phyloP scores from a whole-genome alignment of 2,329 filamentous ascomycete species.

The Albifimbria verrucaria region DNA sequence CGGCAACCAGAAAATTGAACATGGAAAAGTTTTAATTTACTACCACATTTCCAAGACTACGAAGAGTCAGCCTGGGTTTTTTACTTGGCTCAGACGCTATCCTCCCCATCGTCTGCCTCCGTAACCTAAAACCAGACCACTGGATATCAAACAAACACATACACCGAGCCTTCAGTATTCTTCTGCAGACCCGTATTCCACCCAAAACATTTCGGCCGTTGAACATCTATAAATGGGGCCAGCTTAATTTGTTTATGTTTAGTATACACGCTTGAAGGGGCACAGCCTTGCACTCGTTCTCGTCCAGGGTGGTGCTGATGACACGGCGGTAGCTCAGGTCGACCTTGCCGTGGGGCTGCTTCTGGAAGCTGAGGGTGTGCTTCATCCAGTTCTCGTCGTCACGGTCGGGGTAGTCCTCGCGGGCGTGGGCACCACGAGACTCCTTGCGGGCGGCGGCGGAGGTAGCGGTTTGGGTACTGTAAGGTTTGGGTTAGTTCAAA shows the following conservation, averaged over 20 bases:
- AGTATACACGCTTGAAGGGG: conserved; percentile 96
- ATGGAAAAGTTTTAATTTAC: background rate
- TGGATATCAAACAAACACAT: background rate
- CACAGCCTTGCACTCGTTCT: conserved; percentile 93
- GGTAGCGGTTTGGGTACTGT: conserved; percentile 81
- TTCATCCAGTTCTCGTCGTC: conserved; percentile 99
- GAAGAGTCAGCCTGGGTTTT: background rate
- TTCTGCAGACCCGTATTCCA: background rate
- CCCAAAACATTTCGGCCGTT: background rate
- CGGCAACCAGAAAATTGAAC: background rate
- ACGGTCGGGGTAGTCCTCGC: conserved; percentile 94
- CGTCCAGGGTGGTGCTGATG: conserved; percentile 79
- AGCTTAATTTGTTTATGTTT: conserved; percentile 30
- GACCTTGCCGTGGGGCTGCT: conserved; percentile 81
- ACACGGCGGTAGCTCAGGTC: conserved; percentile 86
- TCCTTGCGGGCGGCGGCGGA: conserved; percentile 93
- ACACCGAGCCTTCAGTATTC: background rate
- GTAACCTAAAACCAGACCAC: no score
- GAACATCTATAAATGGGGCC: background rate
- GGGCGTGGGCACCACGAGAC: conserved; percentile 93
- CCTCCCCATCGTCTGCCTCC: no score
- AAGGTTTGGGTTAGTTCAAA: no score
- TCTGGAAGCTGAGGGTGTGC: conserved; percentile 96
- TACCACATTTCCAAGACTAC: background rate
- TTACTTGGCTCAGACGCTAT: no score